Evolutionary conservation across 805 yeast species (phyloP).

Genomic region (Pichia californica): DNA sequence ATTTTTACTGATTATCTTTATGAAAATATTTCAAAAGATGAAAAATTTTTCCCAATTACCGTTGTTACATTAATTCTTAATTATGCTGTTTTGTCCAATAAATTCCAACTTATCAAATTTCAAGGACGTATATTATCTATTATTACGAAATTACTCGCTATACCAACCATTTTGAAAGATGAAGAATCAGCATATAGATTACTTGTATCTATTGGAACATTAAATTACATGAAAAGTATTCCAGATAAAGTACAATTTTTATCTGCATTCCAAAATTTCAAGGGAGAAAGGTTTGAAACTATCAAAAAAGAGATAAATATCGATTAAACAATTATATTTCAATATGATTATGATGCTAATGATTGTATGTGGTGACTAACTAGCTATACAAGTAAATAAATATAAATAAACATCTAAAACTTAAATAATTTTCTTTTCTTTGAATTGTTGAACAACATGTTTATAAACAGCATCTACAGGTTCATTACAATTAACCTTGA

Average conservation of each 20-base stretch:
- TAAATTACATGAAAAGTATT: conserved; percentile 26
- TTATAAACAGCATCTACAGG: conserved; percentile 72
- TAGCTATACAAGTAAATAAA: too few species aligned
- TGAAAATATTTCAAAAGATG: conserved; percentile 13
- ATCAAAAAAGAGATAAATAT: conserved; percentile 18
- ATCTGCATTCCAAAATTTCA: conserved; percentile 8
- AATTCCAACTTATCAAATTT: conserved; percentile 21
- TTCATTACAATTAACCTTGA: conserved; percentile 71
- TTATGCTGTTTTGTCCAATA: conserved; percentile 35
- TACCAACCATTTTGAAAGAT: conserved; percentile 24
- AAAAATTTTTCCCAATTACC: conserved; percentile 31
- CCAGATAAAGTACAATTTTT: conserved; percentile 7
- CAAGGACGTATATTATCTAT: conserved; percentile 9
- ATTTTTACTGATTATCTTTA: conserved; percentile 27
- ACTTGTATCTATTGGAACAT: conserved; percentile 56
- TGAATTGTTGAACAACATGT: conserved; percentile 62
- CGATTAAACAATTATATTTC: background rate
- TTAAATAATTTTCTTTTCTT: conserved; percentile 33
- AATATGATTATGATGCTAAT: conserved; percentile 6
- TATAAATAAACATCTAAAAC: too few species aligned
- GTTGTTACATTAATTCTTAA: conserved; percentile 46
- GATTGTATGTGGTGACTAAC: too few species aligned
- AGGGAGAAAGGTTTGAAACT: conserved; percentile 17
- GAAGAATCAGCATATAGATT: conserved; percentile 68
- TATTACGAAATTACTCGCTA: conserved; percentile 9